A percentile compares a stretch with the other conserved stretches of the same genome.
Evolutionary conservation across 2,329 filamentous ascomycete species (phyloP).

Genomic region (Tolypocladium guangdongense): DNA sequence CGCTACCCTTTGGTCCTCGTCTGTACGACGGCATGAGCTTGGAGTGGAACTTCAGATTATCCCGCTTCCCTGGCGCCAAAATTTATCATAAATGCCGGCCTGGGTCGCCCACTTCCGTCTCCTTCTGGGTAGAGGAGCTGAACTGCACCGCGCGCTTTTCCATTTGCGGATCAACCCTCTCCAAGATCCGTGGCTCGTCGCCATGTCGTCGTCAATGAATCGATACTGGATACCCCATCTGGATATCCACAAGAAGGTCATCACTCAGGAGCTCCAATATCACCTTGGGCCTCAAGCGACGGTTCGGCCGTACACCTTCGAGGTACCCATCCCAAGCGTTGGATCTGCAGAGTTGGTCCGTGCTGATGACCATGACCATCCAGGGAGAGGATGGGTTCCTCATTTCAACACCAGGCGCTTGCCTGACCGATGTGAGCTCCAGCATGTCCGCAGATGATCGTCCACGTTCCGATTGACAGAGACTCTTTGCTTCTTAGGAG

Average conservation of each 20-base stretch:
- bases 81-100: background rate
- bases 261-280: conserved; percentile 46
- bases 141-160: background rate
- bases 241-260: conserved; percentile 50
- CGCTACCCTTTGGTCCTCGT: background rate
- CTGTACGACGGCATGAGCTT: background rate
- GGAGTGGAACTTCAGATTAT: background rate
- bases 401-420: conserved; percentile 46
- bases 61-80: background rate
- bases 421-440: conserved; percentile 45
- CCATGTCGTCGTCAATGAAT: conserved; percentile 32
- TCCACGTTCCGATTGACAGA: conserved; percentile 7
- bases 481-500: conserved; percentile 23
- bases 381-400: conserved; percentile 52
- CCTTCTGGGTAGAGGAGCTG: background rate
- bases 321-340: conserved; percentile 25
- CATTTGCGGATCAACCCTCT: background rate
- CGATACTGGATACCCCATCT: conserved; percentile 50
- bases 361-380: conserved; percentile 4
- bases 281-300: conserved; percentile 48
- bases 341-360: background rate
- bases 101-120: background rate
- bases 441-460: background rate
- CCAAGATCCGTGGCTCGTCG: background rate
- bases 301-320: conserved; percentile 43